These are phyloP conservation scores for Wickerhamiella nectarea DNA, from an alignment of 805 yeast genomes.

Conservation along the genomic window DNA sequence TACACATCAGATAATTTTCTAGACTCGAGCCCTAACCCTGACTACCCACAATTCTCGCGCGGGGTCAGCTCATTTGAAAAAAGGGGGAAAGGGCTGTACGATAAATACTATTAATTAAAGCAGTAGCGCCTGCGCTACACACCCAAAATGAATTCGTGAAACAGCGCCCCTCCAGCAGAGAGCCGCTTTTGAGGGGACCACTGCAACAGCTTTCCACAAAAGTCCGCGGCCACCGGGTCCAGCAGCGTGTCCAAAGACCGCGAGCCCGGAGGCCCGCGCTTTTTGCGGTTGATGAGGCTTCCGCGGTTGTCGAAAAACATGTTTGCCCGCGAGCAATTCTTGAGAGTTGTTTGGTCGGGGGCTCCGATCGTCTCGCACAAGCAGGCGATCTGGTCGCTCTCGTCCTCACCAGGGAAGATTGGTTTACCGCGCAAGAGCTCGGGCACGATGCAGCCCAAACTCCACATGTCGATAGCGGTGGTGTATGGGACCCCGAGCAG, in stretches of 20 bases:
- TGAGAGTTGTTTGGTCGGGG: constrained; percentile 40
- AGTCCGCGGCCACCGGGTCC: constrained; percentile 20
- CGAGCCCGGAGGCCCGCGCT: constrained; percentile 15
- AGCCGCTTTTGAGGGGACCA: constrained; percentile 49
- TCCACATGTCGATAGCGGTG: constrained; percentile 94
- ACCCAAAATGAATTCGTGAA: constrained; percentile 27
- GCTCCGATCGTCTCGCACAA: constrained; percentile 85
- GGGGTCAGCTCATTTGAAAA: too few species aligned
- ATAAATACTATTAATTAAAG: too few species aligned
- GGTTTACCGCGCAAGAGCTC: constrained; percentile 89
- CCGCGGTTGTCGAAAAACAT: constrained; percentile 29
- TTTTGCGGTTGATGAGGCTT: constrained; percentile 19
- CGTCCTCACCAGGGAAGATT: constrained; percentile 88
- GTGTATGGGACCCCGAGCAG: constrained; percentile 82
- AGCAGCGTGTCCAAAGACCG: constrained; percentile 11
- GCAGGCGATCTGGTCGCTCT: constrained; percentile 76
- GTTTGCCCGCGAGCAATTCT: constrained; percentile 25
- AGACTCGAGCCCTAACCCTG: too few species aligned
- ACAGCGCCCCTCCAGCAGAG: constrained; percentile 26
- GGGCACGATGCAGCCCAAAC: constrained; percentile 90
- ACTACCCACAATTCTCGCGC: too few species aligned
- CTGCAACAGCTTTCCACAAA: constrained; percentile 51
- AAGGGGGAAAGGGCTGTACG: too few species aligned
- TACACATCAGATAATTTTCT: too few species aligned
- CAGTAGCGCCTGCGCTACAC: constrained; percentile 4